Percentiles rank a stretch among this genome's conserved stretches.
These are phyloP conservation scores for Komagataella pseudopastoris DNA, from an alignment of 805 yeast genomes.

Conservation along the genomic window DNA sequence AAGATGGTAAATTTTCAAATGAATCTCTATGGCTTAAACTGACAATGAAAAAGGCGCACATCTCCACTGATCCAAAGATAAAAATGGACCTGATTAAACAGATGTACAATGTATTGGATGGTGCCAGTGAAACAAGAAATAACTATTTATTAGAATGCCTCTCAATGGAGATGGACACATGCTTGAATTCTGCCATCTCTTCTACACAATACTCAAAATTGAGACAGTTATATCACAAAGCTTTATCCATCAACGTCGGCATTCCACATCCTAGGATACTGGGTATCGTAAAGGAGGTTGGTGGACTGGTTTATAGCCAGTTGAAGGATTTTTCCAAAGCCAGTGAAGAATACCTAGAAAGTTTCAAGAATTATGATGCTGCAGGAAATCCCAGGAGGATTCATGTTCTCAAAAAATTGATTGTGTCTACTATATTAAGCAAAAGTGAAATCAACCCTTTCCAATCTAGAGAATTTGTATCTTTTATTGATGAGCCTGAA, in stretches of 20 bases:
- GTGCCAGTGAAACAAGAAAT: conserved; percentile 27
- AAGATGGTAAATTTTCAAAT: conserved; percentile 6
- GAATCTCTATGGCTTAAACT: conserved; percentile 35
- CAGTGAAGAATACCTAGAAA: conserved; percentile 32
- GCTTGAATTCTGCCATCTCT: conserved; percentile 23
- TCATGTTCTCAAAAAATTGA: conserved; percentile 44
- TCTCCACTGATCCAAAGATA: conserved; percentile 15
- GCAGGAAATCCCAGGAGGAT: conserved; percentile 51
- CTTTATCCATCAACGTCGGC: conserved; percentile 37
- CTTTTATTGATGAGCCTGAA: conserved; percentile 10
- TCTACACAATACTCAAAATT: conserved; percentile 18
- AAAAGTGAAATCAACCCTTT: conserved; percentile 59
- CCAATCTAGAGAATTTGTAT: conserved; percentile 54
- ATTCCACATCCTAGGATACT: conserved; percentile 65
- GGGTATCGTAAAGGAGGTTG: conserved; percentile 68
- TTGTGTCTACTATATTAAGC: conserved; percentile 47
- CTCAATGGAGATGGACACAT: conserved; percentile 50
- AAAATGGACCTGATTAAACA: conserved; percentile 16
- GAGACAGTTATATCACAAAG: conserved; percentile 32
- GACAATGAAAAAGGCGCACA: conserved; percentile 28
- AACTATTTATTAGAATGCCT: conserved; percentile 46
- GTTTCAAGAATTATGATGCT: conserved; percentile 32
- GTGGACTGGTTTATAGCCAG: conserved; percentile 55
- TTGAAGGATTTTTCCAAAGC: conserved; percentile 45
- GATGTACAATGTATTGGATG: conserved; percentile 23